A percentile compares a stretch with the other conserved stretches of the same genome.
These are phyloP conservation scores for Hyaloscypha hepaticicola DNA, from an alignment of 495 filamentous ascomycete genomes.

Conservation along the genomic window DNA sequence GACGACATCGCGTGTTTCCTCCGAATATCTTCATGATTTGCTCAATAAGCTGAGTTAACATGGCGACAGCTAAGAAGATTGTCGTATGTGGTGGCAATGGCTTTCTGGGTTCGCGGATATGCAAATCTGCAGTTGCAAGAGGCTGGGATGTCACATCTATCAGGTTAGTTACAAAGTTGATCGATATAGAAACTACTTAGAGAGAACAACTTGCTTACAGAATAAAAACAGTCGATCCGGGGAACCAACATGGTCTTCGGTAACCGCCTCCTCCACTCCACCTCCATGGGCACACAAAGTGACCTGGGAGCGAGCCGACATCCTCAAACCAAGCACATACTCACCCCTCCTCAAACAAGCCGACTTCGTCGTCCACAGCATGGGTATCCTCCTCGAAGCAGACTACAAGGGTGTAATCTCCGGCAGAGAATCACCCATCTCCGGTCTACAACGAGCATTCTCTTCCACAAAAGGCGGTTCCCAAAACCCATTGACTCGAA, in stretches of 20 bases:
- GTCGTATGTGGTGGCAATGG: constrained; percentile 93
- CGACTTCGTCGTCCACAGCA: constrained; percentile 83
- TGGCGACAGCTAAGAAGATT: constrained; percentile 62
- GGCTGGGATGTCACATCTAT: constrained; percentile 90
- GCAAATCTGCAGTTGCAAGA: constrained; percentile 75
- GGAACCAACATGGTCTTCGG: constrained; percentile 74
- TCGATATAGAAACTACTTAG: background rate
- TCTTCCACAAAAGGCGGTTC: constrained; percentile 60
- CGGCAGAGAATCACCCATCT: constrained; percentile 72
- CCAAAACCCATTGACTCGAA: constrained; percentile 61
- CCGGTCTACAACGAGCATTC: constrained; percentile 77
- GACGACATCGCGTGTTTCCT: constrained; percentile 17
- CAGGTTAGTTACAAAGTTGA: constrained; percentile 52
- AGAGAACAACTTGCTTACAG: constrained; percentile 2
- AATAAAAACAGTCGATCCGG: constrained; percentile 70
- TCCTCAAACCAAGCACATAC: constrained; percentile 79
- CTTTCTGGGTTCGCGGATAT: constrained; percentile 93
- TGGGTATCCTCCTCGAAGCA: constrained; percentile 96
- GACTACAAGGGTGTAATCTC: constrained; percentile 93
- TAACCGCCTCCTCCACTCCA: constrained; percentile 69
- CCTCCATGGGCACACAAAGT: constrained; percentile 82
- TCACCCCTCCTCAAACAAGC: constrained; percentile 66
- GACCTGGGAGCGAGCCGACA: constrained; percentile 82
- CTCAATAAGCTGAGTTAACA: constrained; percentile 22
- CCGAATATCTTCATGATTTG: background rate